Evolutionary conservation across 2,329 filamentous ascomycete species (phyloP), one percentile per base, ranked within the genome.

Genomic region (Beauveria varroae): DNA sequence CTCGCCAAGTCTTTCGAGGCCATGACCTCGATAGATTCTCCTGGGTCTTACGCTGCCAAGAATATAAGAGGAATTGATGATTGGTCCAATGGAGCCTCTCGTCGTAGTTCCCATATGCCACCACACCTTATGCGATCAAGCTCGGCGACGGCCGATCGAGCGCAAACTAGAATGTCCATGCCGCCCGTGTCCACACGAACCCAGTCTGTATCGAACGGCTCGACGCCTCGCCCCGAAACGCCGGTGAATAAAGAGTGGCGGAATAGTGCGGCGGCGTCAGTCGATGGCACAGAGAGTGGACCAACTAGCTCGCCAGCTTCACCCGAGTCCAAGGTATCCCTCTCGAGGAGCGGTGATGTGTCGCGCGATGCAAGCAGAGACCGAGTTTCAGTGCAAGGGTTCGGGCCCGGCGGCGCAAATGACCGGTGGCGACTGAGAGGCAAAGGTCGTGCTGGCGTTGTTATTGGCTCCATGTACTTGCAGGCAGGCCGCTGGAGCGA

Each of bases 401-500:
- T 96, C 69, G 86, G 86, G 0, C 78, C 85, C 1, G 83, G 85
- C 54, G 88, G 88, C 61, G 78, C 88, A 63, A 89, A 87, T 66
- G 91, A 96, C 70, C 81, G 89, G 64, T 89, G 86, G 71, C 87
- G 91, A 64, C 87, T 88, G 66, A 91, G 91, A 71, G 91, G 91
- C 34, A 93, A 89, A 72, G 88, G 89, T 30, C 86, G 93, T 60
- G 83, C 90, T 16, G 85, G 86, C 24, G 87, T 97, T 61, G 83
- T 96, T 9, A 81, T 96, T 66, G 93, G 91, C 1, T 91, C 89
- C 18, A 79, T 97, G 65, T 96, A 93, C 72, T 83, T 99, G 67
- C 89, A 93, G 73, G 89, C 91, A 58, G 95, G 95, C 28, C 86
- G 92, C 64, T 97, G 95, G 92, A 84, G 81, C 53, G 93, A 98